These are phyloP conservation scores for Alternaria brassicicola DNA, from an alignment of 2,329 filamentous ascomycete genomes.

Conservation along the genomic window DNA sequence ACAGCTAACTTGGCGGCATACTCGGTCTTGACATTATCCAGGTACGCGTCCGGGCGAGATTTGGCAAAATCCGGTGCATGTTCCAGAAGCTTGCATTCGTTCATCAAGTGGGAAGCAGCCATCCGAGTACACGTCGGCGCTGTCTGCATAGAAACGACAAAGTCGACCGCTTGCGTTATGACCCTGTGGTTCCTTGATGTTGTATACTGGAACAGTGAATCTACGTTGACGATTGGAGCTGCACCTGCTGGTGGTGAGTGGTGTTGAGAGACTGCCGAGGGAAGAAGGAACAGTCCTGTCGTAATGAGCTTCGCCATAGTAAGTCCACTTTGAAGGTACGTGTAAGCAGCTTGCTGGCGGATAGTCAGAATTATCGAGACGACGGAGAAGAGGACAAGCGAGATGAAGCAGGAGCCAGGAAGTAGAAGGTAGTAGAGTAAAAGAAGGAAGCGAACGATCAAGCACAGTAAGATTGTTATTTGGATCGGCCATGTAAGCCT, in stretches of 20 bases:
- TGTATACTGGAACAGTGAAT: constrained; percentile 29
- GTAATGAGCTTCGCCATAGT: background rate
- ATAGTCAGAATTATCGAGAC: background rate
- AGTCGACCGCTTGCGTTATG: constrained; percentile 33
- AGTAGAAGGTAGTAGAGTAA: constrained; percentile 1
- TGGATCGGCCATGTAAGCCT: background rate
- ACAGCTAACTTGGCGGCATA: constrained; percentile 68
- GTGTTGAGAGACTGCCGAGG: constrained; percentile 11
- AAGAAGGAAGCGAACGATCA: background rate
- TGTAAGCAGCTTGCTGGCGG: background rate
- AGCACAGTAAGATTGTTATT: background rate
- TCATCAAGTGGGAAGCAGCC: constrained; percentile 59
- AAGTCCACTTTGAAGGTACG: background rate
- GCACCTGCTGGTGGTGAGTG: constrained; percentile 24
- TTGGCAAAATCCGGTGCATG: constrained; percentile 35
- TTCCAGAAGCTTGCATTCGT: constrained; percentile 60
- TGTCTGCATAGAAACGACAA: constrained; percentile 31
- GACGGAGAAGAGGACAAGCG: background rate
- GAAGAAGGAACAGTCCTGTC: background rate
- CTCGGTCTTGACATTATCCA: constrained; percentile 57
- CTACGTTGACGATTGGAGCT: constrained; percentile 22
- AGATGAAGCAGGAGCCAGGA: background rate
- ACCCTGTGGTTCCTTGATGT: constrained; percentile 31
- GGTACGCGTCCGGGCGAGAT: constrained; percentile 32
- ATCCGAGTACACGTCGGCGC: constrained; percentile 57